Percentiles rank a stretch among this genome's conserved stretches.
Evolutionary conservation across 1,284 basidiomycete genomes (phyloP).

Genomic region (Irpex sp.): DNA sequence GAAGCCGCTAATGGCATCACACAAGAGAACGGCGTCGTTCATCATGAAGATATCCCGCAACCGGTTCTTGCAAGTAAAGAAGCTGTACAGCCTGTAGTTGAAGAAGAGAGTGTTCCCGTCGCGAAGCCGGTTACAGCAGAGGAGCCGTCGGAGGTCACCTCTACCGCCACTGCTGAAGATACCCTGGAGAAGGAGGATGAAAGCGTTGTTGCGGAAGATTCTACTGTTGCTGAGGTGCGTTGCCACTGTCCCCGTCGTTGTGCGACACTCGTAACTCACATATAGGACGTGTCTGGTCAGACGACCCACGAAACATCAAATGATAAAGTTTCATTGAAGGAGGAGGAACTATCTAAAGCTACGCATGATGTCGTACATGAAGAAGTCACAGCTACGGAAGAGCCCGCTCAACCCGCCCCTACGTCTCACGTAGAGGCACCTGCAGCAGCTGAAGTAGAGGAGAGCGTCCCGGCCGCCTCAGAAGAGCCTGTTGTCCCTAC

Average conservation of each 20-base stretch:
- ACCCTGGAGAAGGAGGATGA: not conserved
- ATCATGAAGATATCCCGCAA: not conserved
- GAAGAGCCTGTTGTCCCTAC: too few species aligned
- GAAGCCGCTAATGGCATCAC: not conserved
- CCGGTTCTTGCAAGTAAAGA: not conserved
- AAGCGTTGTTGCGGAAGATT: not conserved
- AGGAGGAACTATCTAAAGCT: not conserved
- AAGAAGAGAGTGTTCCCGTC: not conserved
- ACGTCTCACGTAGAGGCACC: slow-evolving; percentile 2
- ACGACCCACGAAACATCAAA: not conserved
- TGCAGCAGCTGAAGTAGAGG: slow-evolving; percentile 3
- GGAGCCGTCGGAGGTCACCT: not conserved
- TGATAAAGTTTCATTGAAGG: not conserved
- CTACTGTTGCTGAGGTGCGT: not conserved
- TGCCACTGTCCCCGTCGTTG: not conserved
- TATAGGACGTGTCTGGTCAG: not conserved
- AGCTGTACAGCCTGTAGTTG: not conserved
- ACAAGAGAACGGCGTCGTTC: not conserved
- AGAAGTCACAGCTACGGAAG: not conserved
- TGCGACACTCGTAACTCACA: not conserved
- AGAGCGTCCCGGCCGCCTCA: not conserved
- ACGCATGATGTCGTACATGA: not conserved
- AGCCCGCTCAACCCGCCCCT: not conserved
- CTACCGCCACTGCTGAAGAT: slow-evolving; percentile 1
- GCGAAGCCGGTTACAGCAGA: not conserved